These are phyloP conservation scores for Kodamaea sp. DNA, from an alignment of 1,139 yeast species.

Conservation along the genomic window DNA sequence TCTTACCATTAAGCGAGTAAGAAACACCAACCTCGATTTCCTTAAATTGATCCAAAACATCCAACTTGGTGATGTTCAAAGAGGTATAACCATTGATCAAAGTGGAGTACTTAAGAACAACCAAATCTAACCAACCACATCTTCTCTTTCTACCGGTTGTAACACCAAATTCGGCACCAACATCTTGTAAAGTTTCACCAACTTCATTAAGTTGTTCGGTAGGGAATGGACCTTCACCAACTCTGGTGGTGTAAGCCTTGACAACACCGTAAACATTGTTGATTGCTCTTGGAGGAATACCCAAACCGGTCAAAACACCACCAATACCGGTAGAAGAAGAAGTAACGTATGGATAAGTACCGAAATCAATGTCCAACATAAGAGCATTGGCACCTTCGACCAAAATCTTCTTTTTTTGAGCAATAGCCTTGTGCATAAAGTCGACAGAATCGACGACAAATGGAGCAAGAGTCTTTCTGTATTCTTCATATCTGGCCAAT, in stretches of 20 bases:
- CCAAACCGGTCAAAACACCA: slow-evolving; percentile 96
- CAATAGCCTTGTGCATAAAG: slow-evolving; percentile 83
- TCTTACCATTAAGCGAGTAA: slow-evolving; percentile 74
- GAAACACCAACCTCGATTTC: slow-evolving; percentile 85
- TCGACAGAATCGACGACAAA: slow-evolving; percentile 91
- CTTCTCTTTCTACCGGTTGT: slow-evolving; percentile 99
- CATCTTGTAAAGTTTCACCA: slow-evolving; percentile 84
- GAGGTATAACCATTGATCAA: slow-evolving; percentile 92
- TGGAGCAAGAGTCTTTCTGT: slow-evolving; percentile 74
- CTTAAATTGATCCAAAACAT: slow-evolving; percentile 84
- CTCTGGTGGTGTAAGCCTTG: slow-evolving; percentile 97
- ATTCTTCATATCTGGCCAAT: slow-evolving; percentile 68
- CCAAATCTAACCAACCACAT: slow-evolving; percentile 99
- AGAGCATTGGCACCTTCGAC: slow-evolving; percentile 98
- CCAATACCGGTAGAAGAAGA: slow-evolving; percentile 96
- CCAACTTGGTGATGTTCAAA: slow-evolving; percentile 91
- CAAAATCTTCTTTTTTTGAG: slow-evolving; percentile 74
- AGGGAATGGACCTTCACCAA: slow-evolving; percentile 99
- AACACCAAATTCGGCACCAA: slow-evolving; percentile 96
- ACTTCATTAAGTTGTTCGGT: slow-evolving; percentile 87
- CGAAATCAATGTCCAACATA: slow-evolving; percentile 96
- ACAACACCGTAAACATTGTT: slow-evolving; percentile 90
- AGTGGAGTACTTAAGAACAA: slow-evolving; percentile 86
- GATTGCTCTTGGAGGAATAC: slow-evolving; percentile 83
- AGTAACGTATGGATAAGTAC: slow-evolving; percentile 97